Base-by-base conservation (phyloP, 2,329 filamentous ascomycete genomes). In the Fusarium pseudocircinatum region DNA sequence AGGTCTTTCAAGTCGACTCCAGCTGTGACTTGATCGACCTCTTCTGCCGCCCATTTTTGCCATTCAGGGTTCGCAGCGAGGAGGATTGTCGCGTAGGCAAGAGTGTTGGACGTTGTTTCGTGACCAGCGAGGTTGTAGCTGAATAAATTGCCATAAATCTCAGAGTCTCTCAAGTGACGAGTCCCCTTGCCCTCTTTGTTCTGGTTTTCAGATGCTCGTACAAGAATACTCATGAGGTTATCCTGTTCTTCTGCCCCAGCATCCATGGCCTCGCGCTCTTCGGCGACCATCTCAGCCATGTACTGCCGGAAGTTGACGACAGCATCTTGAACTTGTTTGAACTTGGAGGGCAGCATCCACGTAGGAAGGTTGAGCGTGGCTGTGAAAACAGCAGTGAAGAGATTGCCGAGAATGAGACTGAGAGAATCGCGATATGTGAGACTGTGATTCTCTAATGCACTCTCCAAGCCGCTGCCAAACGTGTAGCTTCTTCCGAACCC, bases 101-200 rank as follows among this genome's bases (percentile, higher is more conserved):
- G 73, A 0, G 83, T 83, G 34, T 85, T 83, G 2, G 86, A 84
- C 0, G 85, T 86, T 0, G 86, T 87, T 64, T 88, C 86, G 63
- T 87, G 85, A 1, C 87, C 87, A 0, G 87, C 86, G 56, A 88
- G 80, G 53, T 85, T 87, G 68, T 87, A 82, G 3, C 84, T 78
- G 58, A 86, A 86, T 52, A 87, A 77, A 50, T 87, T 87, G 20
- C 86, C 85, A 44, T 84, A 84, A 11, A 88, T 83, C 65, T 88
- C 86, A 1, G 70, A 67, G 50, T 84, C 82, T 2, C 77, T 84
- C 37, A 83, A 78, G 16, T 71, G 57, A 3, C 67, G 57, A 16
- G 67, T 58, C 5, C 79, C 67, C 26, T 68, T 73, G 4, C 53
- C 42, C 9, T 62, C 50, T 1, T 58, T 40, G 5, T 32, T 56